Evolutionary conservation across 352 stramenopile genomes (phyloP).

Genomic region (Phytopythium boreale): DNA sequence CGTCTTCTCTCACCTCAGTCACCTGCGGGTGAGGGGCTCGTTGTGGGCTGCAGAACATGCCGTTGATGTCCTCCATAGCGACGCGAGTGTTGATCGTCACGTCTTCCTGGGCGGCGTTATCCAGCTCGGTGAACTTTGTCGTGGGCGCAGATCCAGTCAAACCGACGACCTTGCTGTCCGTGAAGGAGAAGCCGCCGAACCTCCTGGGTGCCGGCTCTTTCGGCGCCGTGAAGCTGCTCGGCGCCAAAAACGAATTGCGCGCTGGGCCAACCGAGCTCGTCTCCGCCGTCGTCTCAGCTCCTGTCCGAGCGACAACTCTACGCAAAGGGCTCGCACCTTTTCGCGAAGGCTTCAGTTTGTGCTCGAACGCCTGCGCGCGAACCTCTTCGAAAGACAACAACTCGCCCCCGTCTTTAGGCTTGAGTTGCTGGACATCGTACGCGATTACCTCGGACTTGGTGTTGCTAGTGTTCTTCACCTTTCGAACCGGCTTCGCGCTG

Average conservation of each 20-base stretch:
- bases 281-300: neutral
- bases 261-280: no score
- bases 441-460: constrained; percentile 23
- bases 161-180: neutral
- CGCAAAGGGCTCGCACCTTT: neutral
- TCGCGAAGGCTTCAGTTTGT: constrained; percentile 1
- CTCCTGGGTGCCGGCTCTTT: neutral
- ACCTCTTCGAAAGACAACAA: constrained; percentile 81
- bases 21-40: constrained; percentile 34
- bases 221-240: neutral
- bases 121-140: constrained; percentile 14
- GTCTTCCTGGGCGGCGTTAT: constrained; percentile 66
- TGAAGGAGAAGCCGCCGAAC: neutral
- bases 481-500: neutral
- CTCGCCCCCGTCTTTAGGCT: constrained; percentile 31
- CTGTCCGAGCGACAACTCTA: constrained; percentile 2
- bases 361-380: constrained; percentile 36
- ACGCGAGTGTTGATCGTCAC: constrained; percentile 88
- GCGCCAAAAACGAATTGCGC: neutral
- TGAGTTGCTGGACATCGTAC: constrained; percentile 47
- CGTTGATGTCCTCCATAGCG: constrained; percentile 81
- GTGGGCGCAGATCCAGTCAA: constrained; percentile 2
- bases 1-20: constrained; percentile 48
- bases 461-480: neutral
- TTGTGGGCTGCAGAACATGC: constrained; percentile 83